Evolutionary conservation across 2,329 filamentous ascomycete genomes (phyloP).

Genomic region (Venturia asperata): DNA sequence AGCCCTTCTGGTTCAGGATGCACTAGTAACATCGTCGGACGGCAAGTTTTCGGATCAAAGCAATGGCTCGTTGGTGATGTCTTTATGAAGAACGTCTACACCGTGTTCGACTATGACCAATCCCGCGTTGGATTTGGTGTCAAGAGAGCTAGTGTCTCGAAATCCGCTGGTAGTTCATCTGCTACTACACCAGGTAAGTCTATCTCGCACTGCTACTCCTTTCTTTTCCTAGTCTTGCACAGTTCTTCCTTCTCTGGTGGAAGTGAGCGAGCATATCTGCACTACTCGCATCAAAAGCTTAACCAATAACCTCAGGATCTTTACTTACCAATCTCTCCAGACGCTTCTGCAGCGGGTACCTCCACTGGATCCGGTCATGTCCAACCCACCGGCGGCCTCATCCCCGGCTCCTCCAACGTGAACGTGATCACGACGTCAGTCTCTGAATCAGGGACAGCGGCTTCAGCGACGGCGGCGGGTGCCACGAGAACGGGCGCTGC

Average conservation of each 20-base stretch:
- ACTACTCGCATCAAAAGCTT: background rate
- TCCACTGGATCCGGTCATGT: background rate
- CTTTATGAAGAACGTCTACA: conserved; percentile 86
- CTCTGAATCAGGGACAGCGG: background rate
- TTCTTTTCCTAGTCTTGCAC: background rate
- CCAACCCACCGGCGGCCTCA: background rate
- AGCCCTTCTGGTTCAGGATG: conserved; percentile 32
- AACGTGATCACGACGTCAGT: background rate
- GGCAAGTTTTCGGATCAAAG: conserved; percentile 53
- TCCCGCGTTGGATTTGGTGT: conserved; percentile 48
- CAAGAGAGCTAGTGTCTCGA: conserved; percentile 6
- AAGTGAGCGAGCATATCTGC: background rate
- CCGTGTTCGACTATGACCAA: conserved; percentile 71
- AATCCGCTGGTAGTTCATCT: background rate
- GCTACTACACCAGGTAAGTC: background rate
- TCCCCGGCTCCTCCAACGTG: background rate
- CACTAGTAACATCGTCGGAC: conserved; percentile 66
- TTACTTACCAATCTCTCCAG: background rate
- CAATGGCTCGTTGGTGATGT: conserved; percentile 79
- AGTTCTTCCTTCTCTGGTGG: no score
- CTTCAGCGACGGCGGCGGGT: background rate
- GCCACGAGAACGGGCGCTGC: background rate
- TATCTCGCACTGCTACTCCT: background rate
- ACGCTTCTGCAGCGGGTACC: background rate
- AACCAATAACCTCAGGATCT: background rate